Evolutionary conservation across 805 yeast genomes (phyloP).

Genomic region (Zygotorulaspora chibaensis): DNA sequence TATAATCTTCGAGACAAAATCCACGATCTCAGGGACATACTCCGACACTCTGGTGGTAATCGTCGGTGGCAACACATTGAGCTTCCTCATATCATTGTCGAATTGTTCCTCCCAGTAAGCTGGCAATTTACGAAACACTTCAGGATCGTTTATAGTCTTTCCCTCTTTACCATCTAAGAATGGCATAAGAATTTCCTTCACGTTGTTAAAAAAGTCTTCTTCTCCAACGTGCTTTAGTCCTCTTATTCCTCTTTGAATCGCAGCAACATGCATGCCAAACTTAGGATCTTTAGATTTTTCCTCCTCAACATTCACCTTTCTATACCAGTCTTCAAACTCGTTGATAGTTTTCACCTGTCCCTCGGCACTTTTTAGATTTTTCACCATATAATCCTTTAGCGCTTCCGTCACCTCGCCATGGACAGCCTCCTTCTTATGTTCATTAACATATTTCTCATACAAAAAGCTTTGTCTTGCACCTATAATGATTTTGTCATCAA

Average conservation of each 20-base stretch:
- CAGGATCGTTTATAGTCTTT: constrained; percentile 74
- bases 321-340: constrained; percentile 51
- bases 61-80: constrained; percentile 81
- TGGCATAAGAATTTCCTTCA: constrained; percentile 77
- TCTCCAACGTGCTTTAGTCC: constrained; percentile 23
- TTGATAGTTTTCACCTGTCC: constrained; percentile 22
- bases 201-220: constrained; percentile 41
- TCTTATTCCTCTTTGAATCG: constrained; percentile 53
- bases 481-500: constrained; percentile 92
- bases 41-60: constrained; percentile 93
- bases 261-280: constrained; percentile 74
- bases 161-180: constrained; percentile 70
- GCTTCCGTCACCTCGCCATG: constrained; percentile 33
- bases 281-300: constrained; percentile 66
- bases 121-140: constrained; percentile 74
- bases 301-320: constrained; percentile 44
- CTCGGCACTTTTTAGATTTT: constrained; percentile 48
- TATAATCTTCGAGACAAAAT: constrained; percentile 70
- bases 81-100: constrained; percentile 76
- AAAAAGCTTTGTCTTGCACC: constrained; percentile 89
- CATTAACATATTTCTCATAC: constrained; percentile 54
- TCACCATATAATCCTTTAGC: constrained; percentile 46
- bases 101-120: constrained; percentile 85
- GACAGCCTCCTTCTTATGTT: constrained; percentile 32
- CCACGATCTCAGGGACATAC: constrained; percentile 87